A percentile compares a stretch with the other conserved stretches of the same genome.
phyloP scores from a whole-genome alignment of 805 yeast genomes.

The Metschnikowia peoriensis region DNA sequence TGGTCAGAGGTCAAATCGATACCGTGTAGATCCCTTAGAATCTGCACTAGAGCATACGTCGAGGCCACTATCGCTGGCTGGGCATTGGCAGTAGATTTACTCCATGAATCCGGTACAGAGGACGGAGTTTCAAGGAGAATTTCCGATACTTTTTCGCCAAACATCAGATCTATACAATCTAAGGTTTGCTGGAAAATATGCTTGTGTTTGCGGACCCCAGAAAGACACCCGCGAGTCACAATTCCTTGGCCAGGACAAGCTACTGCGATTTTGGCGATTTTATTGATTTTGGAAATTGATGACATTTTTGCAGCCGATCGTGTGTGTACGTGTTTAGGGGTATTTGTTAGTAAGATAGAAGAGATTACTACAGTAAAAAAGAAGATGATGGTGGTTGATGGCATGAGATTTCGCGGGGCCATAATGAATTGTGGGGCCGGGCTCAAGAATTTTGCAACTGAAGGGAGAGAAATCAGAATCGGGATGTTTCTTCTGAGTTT shows the following conservation, averaged over 20 bases:
- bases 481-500: too few relatives aligned
- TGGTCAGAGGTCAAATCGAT: conserved; percentile 19
- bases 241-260: conserved; percentile 22
- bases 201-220: conserved; percentile 7
- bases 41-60: conserved; percentile 20
- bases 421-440: too few relatives aligned
- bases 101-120: conserved; percentile 14
- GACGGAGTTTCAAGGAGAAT: conserved; percentile 13
- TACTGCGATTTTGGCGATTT: conserved; percentile 10
- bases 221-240: conserved; percentile 16
- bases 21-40: conserved; percentile 10
- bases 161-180: conserved; percentile 15
- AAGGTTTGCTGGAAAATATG: conserved; percentile 10
- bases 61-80: conserved; percentile 54
- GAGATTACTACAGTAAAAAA: too few relatives aligned
- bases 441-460: too few relatives aligned
- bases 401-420: too few relatives aligned
- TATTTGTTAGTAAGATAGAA: too few relatives aligned
- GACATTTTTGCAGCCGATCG: not conserved
- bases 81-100: conserved; percentile 34
- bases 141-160: conserved; percentile 10
- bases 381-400: too few relatives aligned
- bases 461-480: too few relatives aligned
- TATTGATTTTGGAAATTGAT: not conserved
- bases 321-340: too few relatives aligned